These are phyloP conservation scores for Aspergillus brasiliensis DNA, from an alignment of 2,329 filamentous ascomycete species.

Conservation along the genomic window DNA sequence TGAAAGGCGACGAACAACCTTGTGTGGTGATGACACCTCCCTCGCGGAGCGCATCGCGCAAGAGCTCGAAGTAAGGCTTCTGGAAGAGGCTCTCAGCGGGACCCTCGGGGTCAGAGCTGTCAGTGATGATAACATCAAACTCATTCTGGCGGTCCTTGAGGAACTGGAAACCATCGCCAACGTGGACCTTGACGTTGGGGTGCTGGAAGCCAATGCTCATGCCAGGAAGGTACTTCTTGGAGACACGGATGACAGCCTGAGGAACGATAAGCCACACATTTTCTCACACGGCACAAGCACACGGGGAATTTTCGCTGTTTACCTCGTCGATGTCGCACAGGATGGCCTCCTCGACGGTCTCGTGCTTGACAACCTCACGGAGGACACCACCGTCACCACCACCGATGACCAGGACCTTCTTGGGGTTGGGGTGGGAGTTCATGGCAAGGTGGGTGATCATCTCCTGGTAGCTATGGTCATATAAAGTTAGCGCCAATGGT, in stretches of 20 bases:
- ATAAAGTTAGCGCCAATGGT: neutral
- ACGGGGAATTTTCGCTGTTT: slow-evolving; percentile 19
- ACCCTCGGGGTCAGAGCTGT: slow-evolving; percentile 95
- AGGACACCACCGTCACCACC: slow-evolving; percentile 97
- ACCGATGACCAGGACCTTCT: slow-evolving; percentile 97
- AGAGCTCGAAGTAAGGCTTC: slow-evolving; percentile 97
- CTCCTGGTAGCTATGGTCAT: slow-evolving; percentile 75
- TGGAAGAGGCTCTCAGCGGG: slow-evolving; percentile 96
- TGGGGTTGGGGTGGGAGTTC: slow-evolving; percentile 97
- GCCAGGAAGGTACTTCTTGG: slow-evolving; percentile 93
- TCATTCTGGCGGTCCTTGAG: slow-evolving; percentile 93
- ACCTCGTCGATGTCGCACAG: slow-evolving; percentile 99
- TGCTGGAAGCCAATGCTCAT: slow-evolving; percentile 94
- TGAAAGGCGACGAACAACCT: slow-evolving; percentile 95
- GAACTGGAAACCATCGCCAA: slow-evolving; percentile 99
- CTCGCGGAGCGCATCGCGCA: slow-evolving; percentile 84
- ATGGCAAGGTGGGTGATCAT: slow-evolving; percentile 99
- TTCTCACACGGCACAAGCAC: neutral
- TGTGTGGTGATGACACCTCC: slow-evolving; percentile 99
- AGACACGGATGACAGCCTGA: slow-evolving; percentile 91
- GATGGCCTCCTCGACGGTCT: slow-evolving; percentile 90
- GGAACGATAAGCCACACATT: slow-evolving; percentile 1
- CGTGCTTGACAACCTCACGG: slow-evolving; percentile 98
- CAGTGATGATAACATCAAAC: slow-evolving; percentile 99
- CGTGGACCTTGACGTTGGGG: slow-evolving; percentile 87